Base-by-base conservation (phyloP, 495 filamentous ascomycete genomes). In the Thozetella sp. region DNA sequence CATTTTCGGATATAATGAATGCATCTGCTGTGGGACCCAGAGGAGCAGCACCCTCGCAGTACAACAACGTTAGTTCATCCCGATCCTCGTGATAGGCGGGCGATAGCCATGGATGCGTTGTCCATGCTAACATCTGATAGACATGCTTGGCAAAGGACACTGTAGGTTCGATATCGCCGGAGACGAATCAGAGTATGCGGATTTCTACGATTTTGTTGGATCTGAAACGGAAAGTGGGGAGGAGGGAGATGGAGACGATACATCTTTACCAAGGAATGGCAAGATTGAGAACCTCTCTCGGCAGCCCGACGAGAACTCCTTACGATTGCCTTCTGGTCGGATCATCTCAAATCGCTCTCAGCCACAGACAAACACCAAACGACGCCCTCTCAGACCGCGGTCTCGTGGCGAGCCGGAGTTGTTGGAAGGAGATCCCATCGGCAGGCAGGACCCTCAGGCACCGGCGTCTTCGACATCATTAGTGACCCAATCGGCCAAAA, bases 1-100 rank as follows among this genome's bases (percentile, higher is more conserved):
- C 20, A 65, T 76, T 2, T 67, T 63, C 22, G 55, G 45, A 12
- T 72, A 71, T 51, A 59, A 63, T 56, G 69, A 75, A 54, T 76
- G 72, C 46, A 53, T 76, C 20, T 69, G 54, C n/a, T 76, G 72
- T 61, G 66, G 66, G 11, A 19, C n/a, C 6, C 57, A 37, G 11
- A 25, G 64, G 51, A 48, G 20, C 24, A 65, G 52, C 22, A 61
- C 59, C 22, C 26, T 58, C 19, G 70, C 50, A 20, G 66, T 64
- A 24, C 66, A 66, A 48, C 55, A 62, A 25, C 70, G 30, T 67
- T 40, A 71, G 30, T 37, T 37, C 6, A 9, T 17, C 30, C 30
- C 30, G 30, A 37, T 17, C 17, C 30, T 17, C 30, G 30, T 17
- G 6, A 37, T 37, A 17, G 17, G 30, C 30, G 17, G 30, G 30